Conservation (phyloP, 768 basidiomycete genomes). For the Trametes punicea region DNA sequence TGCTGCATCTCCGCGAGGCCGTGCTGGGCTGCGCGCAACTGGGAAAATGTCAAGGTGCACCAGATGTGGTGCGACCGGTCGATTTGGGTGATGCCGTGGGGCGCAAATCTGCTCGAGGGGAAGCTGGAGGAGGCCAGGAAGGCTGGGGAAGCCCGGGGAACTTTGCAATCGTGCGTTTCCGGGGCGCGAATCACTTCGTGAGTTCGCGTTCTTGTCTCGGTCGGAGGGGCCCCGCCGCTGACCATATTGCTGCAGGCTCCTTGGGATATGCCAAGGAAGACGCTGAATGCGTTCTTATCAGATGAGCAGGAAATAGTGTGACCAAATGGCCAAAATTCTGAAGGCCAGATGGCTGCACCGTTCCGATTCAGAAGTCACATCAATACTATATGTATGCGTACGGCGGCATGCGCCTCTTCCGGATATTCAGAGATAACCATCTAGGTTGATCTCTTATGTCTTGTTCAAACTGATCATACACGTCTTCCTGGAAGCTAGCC, state of each 20-base stretch:
- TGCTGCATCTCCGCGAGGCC: neutral
- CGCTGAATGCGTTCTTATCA: neutral
- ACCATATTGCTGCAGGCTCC: neutral
- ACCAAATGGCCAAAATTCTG: no score
- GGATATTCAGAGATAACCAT: no score
- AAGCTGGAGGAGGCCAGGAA: conserved; percentile 9
- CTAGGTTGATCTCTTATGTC: no score
- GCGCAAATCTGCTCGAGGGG: neutral
- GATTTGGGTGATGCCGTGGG: conserved; percentile 11
- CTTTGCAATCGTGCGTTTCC: neutral
- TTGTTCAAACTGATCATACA: no score
- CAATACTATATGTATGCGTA: no score
- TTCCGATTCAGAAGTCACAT: no score
- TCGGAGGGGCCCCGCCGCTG: neutral
- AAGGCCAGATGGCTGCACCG: no score
- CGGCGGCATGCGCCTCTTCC: no score
- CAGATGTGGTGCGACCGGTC: neutral
- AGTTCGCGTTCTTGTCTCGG: neutral
- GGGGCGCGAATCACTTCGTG: conserved; percentile 15
- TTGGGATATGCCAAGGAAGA: conserved; percentile 7
- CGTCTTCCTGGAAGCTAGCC: no score
- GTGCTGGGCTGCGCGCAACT: neutral
- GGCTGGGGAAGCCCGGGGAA: neutral
- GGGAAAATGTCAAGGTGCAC: neutral
- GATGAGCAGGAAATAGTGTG: neutral